phyloP scores from a whole-genome alignment of 352 stramenopile genomes.

The Phytophthora macrochlamydospora region DNA sequence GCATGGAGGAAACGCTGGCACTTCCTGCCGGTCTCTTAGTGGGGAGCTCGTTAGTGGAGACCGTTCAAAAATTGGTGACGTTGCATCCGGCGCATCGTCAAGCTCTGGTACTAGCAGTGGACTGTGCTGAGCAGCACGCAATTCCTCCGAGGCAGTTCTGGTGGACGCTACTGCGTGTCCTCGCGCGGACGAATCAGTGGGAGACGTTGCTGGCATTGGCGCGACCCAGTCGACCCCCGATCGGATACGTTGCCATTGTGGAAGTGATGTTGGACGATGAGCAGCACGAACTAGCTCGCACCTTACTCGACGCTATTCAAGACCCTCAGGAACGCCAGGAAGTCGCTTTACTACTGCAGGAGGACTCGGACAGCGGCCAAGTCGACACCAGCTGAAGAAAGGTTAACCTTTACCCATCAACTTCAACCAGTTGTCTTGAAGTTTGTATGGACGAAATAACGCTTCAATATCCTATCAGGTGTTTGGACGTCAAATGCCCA shows the following conservation, averaged over 20 bases:
- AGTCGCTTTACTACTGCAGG: constrained; percentile 33
- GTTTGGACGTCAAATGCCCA: constrained; percentile 4
- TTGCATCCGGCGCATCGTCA: constrained; percentile 46
- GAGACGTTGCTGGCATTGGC: constrained; percentile 47
- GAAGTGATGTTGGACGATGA: constrained; percentile 56
- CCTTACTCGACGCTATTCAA: constrained; percentile 42
- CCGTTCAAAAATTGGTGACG: constrained; percentile 61
- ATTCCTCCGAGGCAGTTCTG: constrained; percentile 63
- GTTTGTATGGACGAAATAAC: not conserved
- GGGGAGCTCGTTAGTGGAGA: constrained; percentile 59
- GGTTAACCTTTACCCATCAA: not conserved
- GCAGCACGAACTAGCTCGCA: constrained; percentile 38
- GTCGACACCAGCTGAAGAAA: constrained; percentile 6
- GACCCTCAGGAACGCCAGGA: constrained; percentile 36
- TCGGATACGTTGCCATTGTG: constrained; percentile 48
- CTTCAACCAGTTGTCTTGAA: constrained; percentile 6
- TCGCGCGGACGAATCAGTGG: constrained; percentile 56
- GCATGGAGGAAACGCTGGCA: constrained; percentile 45
- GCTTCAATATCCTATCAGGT: constrained; percentile 3
- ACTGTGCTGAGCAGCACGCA: constrained; percentile 46
- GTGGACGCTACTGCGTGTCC: constrained; percentile 50
- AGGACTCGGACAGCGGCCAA: constrained; percentile 7
- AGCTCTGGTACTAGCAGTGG: constrained; percentile 39
- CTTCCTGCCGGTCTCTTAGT: constrained; percentile 52
- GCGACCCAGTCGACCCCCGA: constrained; percentile 37